phyloP scores from a whole-genome alignment of 2,329 filamentous ascomycete genomes.

The Exophiala alcalophila region DNA sequence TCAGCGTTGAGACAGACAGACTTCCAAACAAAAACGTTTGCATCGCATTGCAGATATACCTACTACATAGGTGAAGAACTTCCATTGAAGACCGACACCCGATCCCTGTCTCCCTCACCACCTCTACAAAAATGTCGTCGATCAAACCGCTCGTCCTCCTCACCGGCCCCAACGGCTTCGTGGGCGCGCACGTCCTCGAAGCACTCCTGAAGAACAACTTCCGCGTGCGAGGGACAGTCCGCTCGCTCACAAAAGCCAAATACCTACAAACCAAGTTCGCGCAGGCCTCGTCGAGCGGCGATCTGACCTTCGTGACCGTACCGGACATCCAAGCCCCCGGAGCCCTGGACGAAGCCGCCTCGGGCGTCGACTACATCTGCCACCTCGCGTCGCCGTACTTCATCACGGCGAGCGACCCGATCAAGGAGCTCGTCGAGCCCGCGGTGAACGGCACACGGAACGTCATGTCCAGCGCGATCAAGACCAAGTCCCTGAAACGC shows the following conservation, averaged over 20 bases:
- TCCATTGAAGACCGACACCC: too few species aligned
- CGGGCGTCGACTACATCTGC: conserved; percentile 21
- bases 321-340: conserved; percentile 21
- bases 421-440: conserved; percentile 33
- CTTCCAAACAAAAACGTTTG: too few species aligned
- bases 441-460: conserved; percentile 29
- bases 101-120: not conserved
- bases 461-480: conserved; percentile 28
- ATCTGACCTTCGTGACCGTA: conserved; percentile 14
- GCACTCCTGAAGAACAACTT: conserved; percentile 11
- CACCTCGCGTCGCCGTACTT: conserved; percentile 31
- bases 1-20: too few species aligned
- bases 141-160: conserved; percentile 19
- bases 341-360: conserved; percentile 16
- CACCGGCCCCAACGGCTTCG: conserved; percentile 23
- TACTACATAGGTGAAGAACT: too few species aligned
- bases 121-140: conserved; percentile 1
- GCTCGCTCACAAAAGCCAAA: conserved; percentile 19
- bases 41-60: too few species aligned
- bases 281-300: conserved; percentile 5
- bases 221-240: conserved; percentile 17
- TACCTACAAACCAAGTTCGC: conserved; percentile 9
- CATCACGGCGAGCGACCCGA: conserved; percentile 27
- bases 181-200: conserved; percentile 20
- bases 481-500: conserved; percentile 32